Percentiles rank a stretch among this genome's conserved stretches.
phyloP scores from a whole-genome alignment of 2,329 filamentous ascomycete genomes.

The Phyllosticta ampelicida region DNA sequence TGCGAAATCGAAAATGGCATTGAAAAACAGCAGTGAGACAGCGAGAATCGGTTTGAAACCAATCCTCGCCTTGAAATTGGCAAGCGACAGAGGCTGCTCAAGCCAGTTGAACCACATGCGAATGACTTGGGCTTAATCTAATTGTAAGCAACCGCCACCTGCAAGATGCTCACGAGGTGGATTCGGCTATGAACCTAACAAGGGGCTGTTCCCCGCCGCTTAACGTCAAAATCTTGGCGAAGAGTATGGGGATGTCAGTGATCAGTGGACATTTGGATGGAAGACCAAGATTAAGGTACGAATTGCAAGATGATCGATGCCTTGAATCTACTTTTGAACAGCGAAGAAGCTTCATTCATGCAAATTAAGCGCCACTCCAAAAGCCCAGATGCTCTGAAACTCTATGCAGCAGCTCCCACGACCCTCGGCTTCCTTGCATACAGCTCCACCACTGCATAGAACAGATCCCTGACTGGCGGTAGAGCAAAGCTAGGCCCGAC shows the following conservation, averaged over 20 bases:
- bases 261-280: not conserved
- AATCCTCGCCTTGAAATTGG: too few species aligned
- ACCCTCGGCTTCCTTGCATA: conserved; percentile 46
- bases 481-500: conserved; percentile 56
- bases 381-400: not conserved
- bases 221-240: not conserved
- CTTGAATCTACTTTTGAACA: not conserved
- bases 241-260: not conserved
- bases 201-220: not conserved
- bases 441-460: conserved; percentile 58
- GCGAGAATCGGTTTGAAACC: too few species aligned
- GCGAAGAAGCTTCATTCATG: not conserved
- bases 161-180: not conserved
- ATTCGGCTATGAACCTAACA: not conserved
- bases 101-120: not conserved
- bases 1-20: too few species aligned
- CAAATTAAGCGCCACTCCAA: not conserved
- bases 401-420: not conserved
- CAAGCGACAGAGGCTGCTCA: too few species aligned
- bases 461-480: conserved; percentile 63
- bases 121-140: not conserved
- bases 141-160: not conserved
- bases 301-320: not conserved
- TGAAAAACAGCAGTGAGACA: too few species aligned
- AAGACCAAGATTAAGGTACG: not conserved